Evolutionary conservation across 2,329 filamentous ascomycete species (phyloP).

Genomic region (Aspergillus vadensis): DNA sequence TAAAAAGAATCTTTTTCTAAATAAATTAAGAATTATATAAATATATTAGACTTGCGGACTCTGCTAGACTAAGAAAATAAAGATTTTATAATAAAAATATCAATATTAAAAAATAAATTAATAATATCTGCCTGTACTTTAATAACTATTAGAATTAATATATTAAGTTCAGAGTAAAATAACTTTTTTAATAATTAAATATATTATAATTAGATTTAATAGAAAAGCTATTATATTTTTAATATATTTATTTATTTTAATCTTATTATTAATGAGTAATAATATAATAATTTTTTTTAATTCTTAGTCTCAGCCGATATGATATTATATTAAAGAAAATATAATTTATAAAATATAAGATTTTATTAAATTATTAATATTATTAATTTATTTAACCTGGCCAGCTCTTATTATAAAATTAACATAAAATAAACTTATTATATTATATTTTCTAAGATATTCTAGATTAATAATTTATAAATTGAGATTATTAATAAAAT

Average conservation of each 20-base stretch:
- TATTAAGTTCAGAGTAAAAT: not conserved
- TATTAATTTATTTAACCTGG: not conserved
- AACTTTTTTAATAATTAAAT: not conserved
- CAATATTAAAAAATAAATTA: not conserved
- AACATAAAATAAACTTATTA: not conserved
- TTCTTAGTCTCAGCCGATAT: not conserved
- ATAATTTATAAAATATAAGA: not conserved
- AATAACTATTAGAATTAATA: not conserved
- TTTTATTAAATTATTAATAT: not conserved
- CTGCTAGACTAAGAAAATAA: not conserved
- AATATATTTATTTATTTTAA: not conserved
- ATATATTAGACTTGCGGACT: not conserved
- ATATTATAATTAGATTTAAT: not conserved
- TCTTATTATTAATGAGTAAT: not conserved
- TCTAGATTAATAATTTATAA: not conserved
- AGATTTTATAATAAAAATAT: not conserved
- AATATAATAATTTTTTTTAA: not conserved
- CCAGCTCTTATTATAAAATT: not conserved
- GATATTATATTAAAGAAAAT: not conserved
- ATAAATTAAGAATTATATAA: not conserved
- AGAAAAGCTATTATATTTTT: not conserved
- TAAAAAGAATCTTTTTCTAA: not conserved
- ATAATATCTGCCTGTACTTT: too few relatives aligned
- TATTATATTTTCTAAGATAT: not conserved
- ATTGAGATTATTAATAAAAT: not conserved